A percentile compares a stretch with the other conserved stretches of the same genome.
phyloP scores from a whole-genome alignment of 1,284 basidiomycete genomes.

The Pisolithus thermaeus region DNA sequence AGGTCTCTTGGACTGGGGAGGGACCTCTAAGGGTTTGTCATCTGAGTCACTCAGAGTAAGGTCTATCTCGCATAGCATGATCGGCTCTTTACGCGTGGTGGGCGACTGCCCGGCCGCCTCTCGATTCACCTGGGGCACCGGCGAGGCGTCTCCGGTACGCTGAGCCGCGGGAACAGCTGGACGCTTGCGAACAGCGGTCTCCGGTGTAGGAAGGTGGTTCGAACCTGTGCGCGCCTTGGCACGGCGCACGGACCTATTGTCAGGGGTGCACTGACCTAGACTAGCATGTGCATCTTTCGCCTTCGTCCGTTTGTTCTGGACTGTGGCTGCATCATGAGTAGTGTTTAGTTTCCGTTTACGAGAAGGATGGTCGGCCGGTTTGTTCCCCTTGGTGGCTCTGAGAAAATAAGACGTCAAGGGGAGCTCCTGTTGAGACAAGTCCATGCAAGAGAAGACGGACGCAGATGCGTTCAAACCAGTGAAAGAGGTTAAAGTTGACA shows the following conservation, averaged over 20 bases:
- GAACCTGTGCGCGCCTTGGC: constrained; percentile 5
- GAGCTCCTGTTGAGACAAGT: constrained; percentile 29
- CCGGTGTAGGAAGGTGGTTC: constrained; percentile 22
- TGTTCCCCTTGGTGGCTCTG: constrained; percentile 8
- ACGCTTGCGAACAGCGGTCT: constrained; percentile 16
- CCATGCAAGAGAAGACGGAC: constrained; percentile 32
- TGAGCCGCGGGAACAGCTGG: background rate
- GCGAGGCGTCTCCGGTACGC: background rate
- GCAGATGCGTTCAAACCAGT: constrained; percentile 31
- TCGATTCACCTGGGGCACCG: background rate
- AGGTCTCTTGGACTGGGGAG: background rate
- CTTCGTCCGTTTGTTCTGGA: constrained; percentile 18
- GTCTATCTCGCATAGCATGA: constrained; percentile 1
- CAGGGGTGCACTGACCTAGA: background rate
- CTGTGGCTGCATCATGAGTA: background rate
- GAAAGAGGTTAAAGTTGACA: no score
- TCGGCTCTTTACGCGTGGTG: background rate
- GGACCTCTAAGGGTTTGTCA: constrained; percentile 1
- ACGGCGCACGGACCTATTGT: background rate
- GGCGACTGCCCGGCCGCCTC: background rate
- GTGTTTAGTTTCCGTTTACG: constrained; percentile 5
- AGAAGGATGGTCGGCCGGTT: background rate
- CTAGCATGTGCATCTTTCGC: background rate
- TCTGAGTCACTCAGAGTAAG: constrained; percentile 1
- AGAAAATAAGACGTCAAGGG: constrained; percentile 25